Evolutionary conservation across 169 alveolate genomes (phyloP).

Genomic region (Eimeria maxima): DNA sequence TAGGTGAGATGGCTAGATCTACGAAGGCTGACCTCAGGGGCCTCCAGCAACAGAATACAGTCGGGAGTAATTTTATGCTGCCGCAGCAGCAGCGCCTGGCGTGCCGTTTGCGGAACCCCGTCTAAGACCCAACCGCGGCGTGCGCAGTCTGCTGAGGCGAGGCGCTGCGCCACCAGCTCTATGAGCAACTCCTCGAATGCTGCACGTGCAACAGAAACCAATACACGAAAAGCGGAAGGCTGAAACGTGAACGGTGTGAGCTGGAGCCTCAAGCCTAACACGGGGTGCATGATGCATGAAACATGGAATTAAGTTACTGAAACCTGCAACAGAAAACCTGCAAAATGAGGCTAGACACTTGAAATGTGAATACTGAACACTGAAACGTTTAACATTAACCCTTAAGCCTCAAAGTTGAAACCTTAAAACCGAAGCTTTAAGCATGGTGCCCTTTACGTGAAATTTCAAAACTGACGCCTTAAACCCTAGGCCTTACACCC

Average conservation of each 20-base stretch:
- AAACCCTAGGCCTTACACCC: neutral
- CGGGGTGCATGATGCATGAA: neutral
- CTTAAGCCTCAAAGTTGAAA: neutral
- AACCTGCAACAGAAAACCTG: neutral
- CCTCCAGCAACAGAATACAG: slow-evolving; percentile 87
- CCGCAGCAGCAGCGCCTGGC: slow-evolving; percentile 87
- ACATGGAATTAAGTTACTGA: neutral
- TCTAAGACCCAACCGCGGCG: slow-evolving; percentile 93
- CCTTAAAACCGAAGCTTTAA: neutral
- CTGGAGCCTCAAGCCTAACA: neutral
- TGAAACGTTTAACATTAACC: neutral
- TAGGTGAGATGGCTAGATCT: neutral
- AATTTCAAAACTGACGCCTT: neutral
- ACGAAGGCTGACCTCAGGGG: neutral
- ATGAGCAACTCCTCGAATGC: slow-evolving; percentile 89
- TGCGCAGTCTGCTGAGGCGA: slow-evolving; percentile 91
- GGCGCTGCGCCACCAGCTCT: slow-evolving; percentile 89
- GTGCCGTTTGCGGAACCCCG: slow-evolving; percentile 92
- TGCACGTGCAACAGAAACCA: slow-evolving; percentile 33
- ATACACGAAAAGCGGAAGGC: neutral
- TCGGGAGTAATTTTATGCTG: slow-evolving; percentile 90
- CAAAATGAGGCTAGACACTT: too few relatives aligned
- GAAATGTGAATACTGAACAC: neutral
- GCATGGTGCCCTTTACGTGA: neutral
- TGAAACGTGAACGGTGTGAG: neutral